Evolutionary conservation across 257 asterid genomes (phyloP), one percentile per base, ranked within the genome.

Genomic region (Capsicum chinense): DNA sequence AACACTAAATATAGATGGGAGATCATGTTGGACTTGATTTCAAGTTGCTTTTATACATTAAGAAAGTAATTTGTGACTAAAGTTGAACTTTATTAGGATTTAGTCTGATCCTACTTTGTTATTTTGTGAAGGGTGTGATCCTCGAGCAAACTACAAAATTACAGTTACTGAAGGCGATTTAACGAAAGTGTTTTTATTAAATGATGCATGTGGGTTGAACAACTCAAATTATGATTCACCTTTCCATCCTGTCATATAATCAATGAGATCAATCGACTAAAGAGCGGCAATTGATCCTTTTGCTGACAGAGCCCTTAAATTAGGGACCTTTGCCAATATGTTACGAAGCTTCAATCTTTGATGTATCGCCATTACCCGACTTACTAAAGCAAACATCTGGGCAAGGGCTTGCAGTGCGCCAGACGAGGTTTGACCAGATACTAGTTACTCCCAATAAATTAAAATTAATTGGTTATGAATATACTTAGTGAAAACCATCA

Each of bases 281-380:
- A 63, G 42, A 64, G 44, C 2, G 15, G 9, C 47, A 64, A 26
- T 26, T 26, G 33, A 26, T 1, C 33, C 33, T 26, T 26, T 26
- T 26, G 33, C 33, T 26, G 33, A 26, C 33, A 26, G 26, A 26
- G 26, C 26, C 26, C 26, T 26, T 26, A 26, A 26, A 26, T 64
- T 0, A 9, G 7, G 44, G 5, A 1, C 9, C 17, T 12, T 26
- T n/a, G 5, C 1, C 16, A 63, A 63, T 12, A 10, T 63, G 16
- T 21, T 63, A 21, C 4, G 7, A 63, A 21, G 17, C 0, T 64
- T 5, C 7, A 33, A 33, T 26, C 9, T 64, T 64, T 5, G 2
- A 0, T 3, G 0, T 3, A 0, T 64, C 0, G 0, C 3, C 17
- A 2, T 5, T 6, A 10, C 9, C 12, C 33, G 10, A 26, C 8